phyloP scores from a whole-genome alignment of 768 basidiomycete genomes.

The Dentipellis fragilis region DNA sequence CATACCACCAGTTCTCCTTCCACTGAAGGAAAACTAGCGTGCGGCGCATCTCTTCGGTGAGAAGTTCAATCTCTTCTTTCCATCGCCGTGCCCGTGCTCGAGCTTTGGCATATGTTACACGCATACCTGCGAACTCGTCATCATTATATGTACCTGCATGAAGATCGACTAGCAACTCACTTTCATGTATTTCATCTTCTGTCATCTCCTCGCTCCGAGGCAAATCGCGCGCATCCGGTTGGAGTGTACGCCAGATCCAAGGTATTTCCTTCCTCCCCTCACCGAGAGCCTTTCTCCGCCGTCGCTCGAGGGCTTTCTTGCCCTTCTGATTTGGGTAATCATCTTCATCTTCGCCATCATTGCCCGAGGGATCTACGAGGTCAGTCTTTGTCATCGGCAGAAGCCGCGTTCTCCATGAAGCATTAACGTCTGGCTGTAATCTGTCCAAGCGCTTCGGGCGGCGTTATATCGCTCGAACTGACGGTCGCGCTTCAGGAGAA shows the following conservation, averaged over 20 bases:
- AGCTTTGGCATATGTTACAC: conserved; percentile 19
- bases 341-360: not conserved
- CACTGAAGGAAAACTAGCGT: not conserved
- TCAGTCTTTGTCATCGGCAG: not conserved
- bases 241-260: conserved; percentile 4
- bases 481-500: not conserved
- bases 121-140: conserved; percentile 7
- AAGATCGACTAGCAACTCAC: not conserved
- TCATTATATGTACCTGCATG: not conserved
- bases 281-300: not conserved
- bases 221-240: not conserved
- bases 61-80: conserved; percentile 17
- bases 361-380: not conserved
- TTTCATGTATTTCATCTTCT: not conserved
- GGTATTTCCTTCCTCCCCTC: not conserved
- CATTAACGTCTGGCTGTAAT: not conserved
- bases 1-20: not conserved
- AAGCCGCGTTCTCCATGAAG: not conserved
- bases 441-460: conserved; percentile 2
- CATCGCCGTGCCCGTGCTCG: conserved; percentile 15
- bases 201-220: not conserved
- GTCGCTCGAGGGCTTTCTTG: conserved; percentile 1
- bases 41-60: conserved; percentile 7
- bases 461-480: not conserved
- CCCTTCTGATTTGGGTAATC: too few relatives aligned